Conservation (phyloP, 164 flowering plant species). For the Chimonanthus salicifolius region DNA sequence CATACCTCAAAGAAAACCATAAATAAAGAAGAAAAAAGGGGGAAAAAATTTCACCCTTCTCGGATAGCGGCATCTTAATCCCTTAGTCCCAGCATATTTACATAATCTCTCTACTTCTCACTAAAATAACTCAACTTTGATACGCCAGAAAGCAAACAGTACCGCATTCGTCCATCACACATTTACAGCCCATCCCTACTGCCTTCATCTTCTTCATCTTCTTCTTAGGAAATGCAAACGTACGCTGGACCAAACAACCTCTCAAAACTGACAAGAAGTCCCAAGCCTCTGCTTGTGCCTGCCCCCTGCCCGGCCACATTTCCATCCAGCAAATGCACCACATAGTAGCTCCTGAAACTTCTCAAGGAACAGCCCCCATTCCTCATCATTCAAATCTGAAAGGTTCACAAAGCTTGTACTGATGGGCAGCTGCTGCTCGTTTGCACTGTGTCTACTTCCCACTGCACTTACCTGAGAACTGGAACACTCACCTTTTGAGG, state of each 20-base stretch:
- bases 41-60: neutral
- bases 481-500: conserved; percentile 25
- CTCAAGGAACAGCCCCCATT: conserved; percentile 48
- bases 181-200: neutral
- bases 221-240: too few relatives aligned
- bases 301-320: conserved; percentile 24
- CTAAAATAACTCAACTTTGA: neutral
- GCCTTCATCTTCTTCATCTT: neutral
- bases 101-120: neutral
- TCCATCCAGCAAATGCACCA: conserved; percentile 38
- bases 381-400: conserved; percentile 45
- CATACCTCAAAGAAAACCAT: neutral
- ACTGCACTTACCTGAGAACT: conserved; percentile 14
- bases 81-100: neutral
- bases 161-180: neutral
- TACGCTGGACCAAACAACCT: neutral
- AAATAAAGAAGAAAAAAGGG: too few relatives aligned
- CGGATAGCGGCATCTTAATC: neutral
- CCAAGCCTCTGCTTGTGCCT: conserved; percentile 67
- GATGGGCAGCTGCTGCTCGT: conserved; percentile 45
- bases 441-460: conserved; percentile 25
- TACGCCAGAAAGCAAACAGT: neutral
- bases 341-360: conserved; percentile 39
- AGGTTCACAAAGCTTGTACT: conserved; percentile 50
- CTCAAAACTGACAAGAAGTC: conserved; percentile 67